Conservation (phyloP, 306 rosid species). For the Gleditsia sinensis region DNA sequence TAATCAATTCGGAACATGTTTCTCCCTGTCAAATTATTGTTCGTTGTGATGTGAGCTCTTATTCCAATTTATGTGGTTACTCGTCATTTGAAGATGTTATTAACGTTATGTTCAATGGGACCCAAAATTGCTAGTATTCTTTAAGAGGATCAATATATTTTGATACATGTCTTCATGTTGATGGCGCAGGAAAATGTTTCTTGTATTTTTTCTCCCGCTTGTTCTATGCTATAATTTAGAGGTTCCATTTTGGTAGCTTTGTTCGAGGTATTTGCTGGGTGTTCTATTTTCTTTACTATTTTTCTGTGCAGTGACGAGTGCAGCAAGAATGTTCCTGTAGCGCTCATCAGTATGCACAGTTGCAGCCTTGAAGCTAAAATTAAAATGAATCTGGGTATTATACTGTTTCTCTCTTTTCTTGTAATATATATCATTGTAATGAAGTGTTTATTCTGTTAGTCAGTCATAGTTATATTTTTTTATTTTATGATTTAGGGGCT, state of each 20-base stretch:
- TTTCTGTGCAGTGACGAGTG: slow-evolving; percentile 67
- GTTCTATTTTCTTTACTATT: not conserved
- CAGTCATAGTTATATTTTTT: not conserved
- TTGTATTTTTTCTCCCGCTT: not conserved
- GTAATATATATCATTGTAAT: too few relatives aligned
- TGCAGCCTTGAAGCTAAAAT: slow-evolving; percentile 91
- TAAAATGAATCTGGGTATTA: slow-evolving; percentile 65
- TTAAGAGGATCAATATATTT: not conserved
- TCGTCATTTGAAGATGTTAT: too few relatives aligned
- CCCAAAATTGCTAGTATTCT: not conserved
- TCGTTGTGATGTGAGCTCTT: too few relatives aligned
- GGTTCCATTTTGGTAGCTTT: not conserved
- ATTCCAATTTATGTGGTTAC: too few relatives aligned
- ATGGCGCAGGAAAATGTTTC: not conserved
- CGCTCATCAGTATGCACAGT: slow-evolving; percentile 74
- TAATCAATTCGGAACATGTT: not conserved
- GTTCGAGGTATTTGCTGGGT: not conserved
- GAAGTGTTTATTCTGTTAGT: not conserved
- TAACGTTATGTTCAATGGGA: too few relatives aligned
- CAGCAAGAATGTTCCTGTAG: slow-evolving; percentile 71
- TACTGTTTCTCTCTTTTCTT: not conserved
- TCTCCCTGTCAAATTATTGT: not conserved
- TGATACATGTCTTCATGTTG: not conserved
- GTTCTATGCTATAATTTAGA: not conserved
- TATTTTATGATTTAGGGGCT: slow-evolving; percentile 45